phyloP scores from a whole-genome alignment of 352 stramenopile genomes.

The Globisporangium cederbergense region DNA sequence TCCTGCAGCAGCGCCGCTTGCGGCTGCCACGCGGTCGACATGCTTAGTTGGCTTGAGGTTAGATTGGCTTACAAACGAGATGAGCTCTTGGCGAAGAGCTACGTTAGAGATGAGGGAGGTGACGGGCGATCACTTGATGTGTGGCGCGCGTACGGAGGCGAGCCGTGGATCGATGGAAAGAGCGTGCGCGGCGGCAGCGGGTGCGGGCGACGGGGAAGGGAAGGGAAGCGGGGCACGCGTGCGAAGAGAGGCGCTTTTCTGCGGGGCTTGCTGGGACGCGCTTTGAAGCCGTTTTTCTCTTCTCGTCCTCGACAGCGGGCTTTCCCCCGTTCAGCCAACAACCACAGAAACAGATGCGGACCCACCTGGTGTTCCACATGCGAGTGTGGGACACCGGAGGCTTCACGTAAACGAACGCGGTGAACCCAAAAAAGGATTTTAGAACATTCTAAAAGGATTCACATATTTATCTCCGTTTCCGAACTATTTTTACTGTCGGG shows the following conservation, averaged over 20 bases:
- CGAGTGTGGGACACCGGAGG: not conserved
- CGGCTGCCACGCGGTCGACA: constrained; percentile 69
- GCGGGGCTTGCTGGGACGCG: not conserved
- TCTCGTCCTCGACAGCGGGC: constrained; percentile 2
- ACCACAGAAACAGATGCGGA: constrained; percentile 13
- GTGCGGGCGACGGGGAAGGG: not conserved
- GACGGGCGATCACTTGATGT: not conserved
- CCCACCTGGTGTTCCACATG: constrained; percentile 1
- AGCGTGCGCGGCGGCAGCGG: not conserved
- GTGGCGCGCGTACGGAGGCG: constrained; percentile 2
- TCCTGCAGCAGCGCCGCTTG: constrained; percentile 70
- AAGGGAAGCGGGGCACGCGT: not conserved
- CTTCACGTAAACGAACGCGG: too few species aligned
- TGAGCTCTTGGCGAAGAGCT: not conserved
- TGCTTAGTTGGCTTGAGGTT: constrained; percentile 1
- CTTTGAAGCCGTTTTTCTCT: constrained; percentile 14
- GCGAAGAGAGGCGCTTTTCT: constrained; percentile 2
- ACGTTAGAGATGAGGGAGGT: not conserved
- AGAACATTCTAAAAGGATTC: not conserved
- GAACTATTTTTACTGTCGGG: too few species aligned
- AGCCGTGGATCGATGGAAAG: not conserved
- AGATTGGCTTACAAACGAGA: not conserved
- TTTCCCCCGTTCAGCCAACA: constrained; percentile 17
- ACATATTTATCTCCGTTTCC: too few species aligned
- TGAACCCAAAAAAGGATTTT: not conserved